Conservation (phyloP, 116 monocot species). For the Papilionanthe hybrid region DNA sequence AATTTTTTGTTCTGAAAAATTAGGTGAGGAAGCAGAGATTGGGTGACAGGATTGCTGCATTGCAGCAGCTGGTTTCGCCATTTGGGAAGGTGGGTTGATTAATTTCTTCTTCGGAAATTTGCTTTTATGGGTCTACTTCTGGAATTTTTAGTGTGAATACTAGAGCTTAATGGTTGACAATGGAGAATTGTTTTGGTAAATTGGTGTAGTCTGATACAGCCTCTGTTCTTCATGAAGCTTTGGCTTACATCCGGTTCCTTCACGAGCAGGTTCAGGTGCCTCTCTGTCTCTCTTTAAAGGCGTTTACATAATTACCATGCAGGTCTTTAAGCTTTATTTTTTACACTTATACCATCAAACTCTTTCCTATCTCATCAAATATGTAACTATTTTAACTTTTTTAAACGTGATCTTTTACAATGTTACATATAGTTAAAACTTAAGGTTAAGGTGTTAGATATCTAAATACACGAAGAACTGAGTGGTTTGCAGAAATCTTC, state of each 20-base stretch:
- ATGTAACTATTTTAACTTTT: too few relatives aligned
- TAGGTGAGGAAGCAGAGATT: slow-evolving; percentile 64
- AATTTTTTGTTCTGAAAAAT: not conserved
- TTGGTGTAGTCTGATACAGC: slow-evolving; percentile 70
- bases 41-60: slow-evolving; percentile 37
- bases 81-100: slow-evolving; percentile 42
- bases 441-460: too few relatives aligned
- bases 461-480: too few relatives aligned
- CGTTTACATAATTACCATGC: too few relatives aligned
- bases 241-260: slow-evolving; percentile 81
- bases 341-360: too few relatives aligned
- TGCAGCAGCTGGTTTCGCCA: slow-evolving; percentile 66
- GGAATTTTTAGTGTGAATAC: not conserved
- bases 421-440: too few relatives aligned
- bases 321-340: too few relatives aligned
- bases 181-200: not conserved
- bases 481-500: too few relatives aligned
- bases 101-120: not conserved
- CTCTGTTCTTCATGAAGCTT: slow-evolving; percentile 79
- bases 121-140: not conserved
- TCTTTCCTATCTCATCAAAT: too few relatives aligned
- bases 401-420: too few relatives aligned
- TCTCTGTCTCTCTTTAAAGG: slow-evolving; percentile 8
- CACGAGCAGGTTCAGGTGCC: slow-evolving; percentile 77
- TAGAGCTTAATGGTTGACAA: not conserved